Evolutionary conservation across 2,329 filamentous ascomycete species (phyloP).

Genomic region (Talaromyces sp.): DNA sequence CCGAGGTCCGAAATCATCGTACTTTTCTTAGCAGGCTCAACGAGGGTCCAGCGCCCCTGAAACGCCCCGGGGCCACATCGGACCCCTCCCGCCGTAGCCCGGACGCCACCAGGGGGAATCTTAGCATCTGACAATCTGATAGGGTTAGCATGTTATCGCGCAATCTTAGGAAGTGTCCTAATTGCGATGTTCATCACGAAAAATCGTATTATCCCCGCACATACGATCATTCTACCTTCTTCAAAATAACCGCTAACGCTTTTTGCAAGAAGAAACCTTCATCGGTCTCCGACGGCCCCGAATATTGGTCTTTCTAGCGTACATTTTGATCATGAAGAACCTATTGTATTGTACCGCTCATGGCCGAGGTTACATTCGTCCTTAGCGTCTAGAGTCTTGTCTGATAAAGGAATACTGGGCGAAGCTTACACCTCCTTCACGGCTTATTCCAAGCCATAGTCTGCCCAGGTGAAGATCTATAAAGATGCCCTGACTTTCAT

Average conservation of each 20-base stretch:
- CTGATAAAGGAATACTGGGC: background rate
- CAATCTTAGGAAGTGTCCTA: background rate
- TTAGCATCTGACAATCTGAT: background rate
- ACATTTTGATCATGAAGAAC: slow-evolving; percentile 1
- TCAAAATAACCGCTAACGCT: background rate
- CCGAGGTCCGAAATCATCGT: too few relatives aligned
- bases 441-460: background rate
- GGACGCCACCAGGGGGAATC: background rate
- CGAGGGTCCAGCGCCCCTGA: too few relatives aligned
- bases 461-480: background rate
- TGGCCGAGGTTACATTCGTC: slow-evolving; percentile 10
- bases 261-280: background rate
- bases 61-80: too few relatives aligned
- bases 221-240: background rate
- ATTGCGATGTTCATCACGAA: background rate
- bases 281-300: slow-evolving; percentile 1
- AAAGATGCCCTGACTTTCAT: slow-evolving; percentile 38
- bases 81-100: too few relatives aligned
- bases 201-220: background rate
- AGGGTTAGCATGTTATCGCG: background rate
- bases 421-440: background rate
- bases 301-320: slow-evolving; percentile 1
- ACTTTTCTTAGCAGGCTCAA: too few relatives aligned
- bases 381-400: background rate
- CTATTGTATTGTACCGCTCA: background rate